A percentile compares a stretch with the other conserved stretches of the same genome.
phyloP scores from a whole-genome alignment of 2,329 filamentous ascomycete genomes.

The Mollisia scopiformis region DNA sequence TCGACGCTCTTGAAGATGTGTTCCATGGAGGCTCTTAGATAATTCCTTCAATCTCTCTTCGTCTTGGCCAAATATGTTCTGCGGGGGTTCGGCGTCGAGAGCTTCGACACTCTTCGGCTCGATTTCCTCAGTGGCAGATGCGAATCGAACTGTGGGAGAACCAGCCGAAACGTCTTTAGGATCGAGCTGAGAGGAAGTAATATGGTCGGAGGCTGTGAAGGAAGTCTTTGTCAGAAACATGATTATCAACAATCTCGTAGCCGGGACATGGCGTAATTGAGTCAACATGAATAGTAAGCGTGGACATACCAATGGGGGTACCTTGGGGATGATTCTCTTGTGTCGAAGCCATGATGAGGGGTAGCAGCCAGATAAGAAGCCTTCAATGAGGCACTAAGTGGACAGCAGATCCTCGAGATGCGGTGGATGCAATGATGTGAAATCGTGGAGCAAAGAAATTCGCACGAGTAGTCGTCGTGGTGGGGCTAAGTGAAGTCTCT shows the following conservation, averaged over 20 bases:
- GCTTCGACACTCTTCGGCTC: conserved; percentile 46
- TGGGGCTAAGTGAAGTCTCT: conserved; percentile 18
- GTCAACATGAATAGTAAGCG: conserved; percentile 24
- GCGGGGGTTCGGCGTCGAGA: conserved; percentile 32
- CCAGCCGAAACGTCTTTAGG: conserved; percentile 26
- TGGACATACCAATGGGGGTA: conserved; percentile 29
- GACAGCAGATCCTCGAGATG: conserved; percentile 10
- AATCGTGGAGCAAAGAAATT: conserved; percentile 21
- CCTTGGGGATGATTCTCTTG: conserved; percentile 21
- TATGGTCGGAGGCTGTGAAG: conserved; percentile 19
- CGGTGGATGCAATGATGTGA: conserved; percentile 12
- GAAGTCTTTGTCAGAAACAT: conserved; percentile 21
- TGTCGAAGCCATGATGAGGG: conserved; percentile 24
- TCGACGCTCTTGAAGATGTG: conserved; percentile 78
- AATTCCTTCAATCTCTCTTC: conserved; percentile 44
- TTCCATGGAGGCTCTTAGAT: conserved; percentile 71
- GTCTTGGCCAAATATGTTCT: conserved; percentile 21
- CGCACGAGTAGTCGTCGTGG: conserved; percentile 8
- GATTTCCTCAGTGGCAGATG: conserved; percentile 72
- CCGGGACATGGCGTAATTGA: conserved; percentile 17
- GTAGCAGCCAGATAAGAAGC: neutral
- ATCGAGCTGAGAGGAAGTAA: conserved; percentile 13
- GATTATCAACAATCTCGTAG: conserved; percentile 11
- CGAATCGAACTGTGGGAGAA: conserved; percentile 68
- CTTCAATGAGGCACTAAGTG: conserved; percentile 4